Evolutionary conservation across 1,284 basidiomycete genomes (phyloP).

Genomic region (Sporisorium exsertum): DNA sequence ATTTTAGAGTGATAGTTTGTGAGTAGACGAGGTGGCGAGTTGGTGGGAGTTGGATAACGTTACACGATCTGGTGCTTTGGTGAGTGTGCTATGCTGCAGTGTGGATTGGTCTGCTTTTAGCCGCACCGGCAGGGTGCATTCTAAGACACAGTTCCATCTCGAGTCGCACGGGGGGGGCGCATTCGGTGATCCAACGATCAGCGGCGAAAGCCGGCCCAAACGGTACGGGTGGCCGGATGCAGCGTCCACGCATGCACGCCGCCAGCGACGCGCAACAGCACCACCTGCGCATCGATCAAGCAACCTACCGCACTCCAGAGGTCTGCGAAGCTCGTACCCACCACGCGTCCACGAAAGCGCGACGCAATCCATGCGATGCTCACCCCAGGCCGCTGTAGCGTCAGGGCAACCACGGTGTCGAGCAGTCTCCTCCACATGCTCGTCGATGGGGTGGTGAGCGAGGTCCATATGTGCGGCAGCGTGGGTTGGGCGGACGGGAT

Average conservation of each 20-base stretch:
- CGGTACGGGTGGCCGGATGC: conserved; percentile 4
- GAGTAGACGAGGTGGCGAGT: too few relatives aligned
- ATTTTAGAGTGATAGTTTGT: too few relatives aligned
- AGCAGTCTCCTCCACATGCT: conserved; percentile 16
- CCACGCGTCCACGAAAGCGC: conserved; percentile 6
- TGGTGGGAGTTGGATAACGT: too few relatives aligned
- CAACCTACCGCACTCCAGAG: conserved; percentile 4
- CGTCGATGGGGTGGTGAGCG: conserved; percentile 10
- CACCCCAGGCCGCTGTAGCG: conserved; percentile 22
- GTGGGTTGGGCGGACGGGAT: not conserved
- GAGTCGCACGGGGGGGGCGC: too few relatives aligned
- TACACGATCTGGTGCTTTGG: too few relatives aligned
- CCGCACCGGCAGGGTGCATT: too few relatives aligned
- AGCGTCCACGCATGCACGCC: conserved; percentile 5
- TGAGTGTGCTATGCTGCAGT: too few relatives aligned
- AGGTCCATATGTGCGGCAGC: conserved; percentile 35
- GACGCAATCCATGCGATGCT: conserved; percentile 7
- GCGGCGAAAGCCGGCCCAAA: conserved; percentile 24
- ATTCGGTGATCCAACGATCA: too few relatives aligned
- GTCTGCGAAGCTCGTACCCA: conserved; percentile 18
- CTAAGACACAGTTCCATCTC: too few relatives aligned
- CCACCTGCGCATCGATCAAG: not conserved
- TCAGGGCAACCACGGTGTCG: conserved; percentile 5
- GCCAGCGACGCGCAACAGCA: not conserved
- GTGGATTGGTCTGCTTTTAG: too few relatives aligned